Evolutionary conservation across 2,329 filamentous ascomycete species (phyloP), one percentile per base, ranked within the genome.

Genomic region (Rutstroemia sp.): DNA sequence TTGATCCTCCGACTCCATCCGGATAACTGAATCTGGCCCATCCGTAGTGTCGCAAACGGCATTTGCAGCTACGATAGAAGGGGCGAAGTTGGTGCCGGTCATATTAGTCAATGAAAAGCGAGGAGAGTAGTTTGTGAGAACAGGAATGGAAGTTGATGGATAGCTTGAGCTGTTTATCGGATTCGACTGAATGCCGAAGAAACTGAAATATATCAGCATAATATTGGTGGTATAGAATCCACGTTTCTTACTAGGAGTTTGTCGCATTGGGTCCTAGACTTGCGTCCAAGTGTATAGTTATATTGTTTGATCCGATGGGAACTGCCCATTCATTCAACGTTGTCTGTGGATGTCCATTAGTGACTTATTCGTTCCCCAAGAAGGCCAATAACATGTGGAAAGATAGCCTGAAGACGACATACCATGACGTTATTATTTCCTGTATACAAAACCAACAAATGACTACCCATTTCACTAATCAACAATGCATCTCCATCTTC

Each of bases 181-280:
- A 12, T 45, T 56, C n/a, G 48, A 51, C 18, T 56, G 54, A n/a
- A 56, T 47, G 5, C 54, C 54, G 18, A 56, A 56, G 49, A 56
- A 56, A 52, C 54, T 56, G 3, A 39, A 21, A 38, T n/a, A 5
- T 7, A 49, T 56, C 18, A 56, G 45, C 27, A 46, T 21, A 4
- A 25, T 2, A 2, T 4, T 6, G 25, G 5, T 10, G 21, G 10
- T 25, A 39, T 4, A 34, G 12, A 47, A 16, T 8, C 6, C 16
- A 16, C 30, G 6, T 27, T 10, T 7, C 48, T 52, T 38, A 56
- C 49, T 39, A 52, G 8, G 54, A 52, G 21, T 47, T 46, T 18
- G 21, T 56, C n/a, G 48, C 49, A 52, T 47, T 41, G n/a, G 54
- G 54, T 41, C 48, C 54, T 4, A 52, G 34, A 19, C 39, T 47